Evolutionary conservation across 306 rosid genomes (phyloP).

Genomic region (Acacia melanoxylon): DNA sequence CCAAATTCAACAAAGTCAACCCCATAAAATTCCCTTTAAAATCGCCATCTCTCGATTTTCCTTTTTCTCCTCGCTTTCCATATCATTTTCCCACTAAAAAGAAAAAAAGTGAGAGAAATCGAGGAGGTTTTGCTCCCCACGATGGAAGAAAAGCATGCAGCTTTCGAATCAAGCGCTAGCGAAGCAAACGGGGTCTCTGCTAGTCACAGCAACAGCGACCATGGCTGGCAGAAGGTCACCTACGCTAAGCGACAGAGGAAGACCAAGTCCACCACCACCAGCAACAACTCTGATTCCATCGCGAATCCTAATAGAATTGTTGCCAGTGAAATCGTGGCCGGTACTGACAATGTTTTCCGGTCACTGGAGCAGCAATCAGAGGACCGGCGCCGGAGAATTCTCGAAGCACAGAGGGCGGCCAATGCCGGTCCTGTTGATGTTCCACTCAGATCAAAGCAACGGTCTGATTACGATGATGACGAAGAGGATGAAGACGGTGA

Average conservation of each 20-base stretch:
- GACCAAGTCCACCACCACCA: neutral
- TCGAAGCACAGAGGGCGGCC: neutral
- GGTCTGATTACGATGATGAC: slow-evolving; percentile 33
- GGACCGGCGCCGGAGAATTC: neutral
- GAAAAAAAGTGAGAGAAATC: neutral
- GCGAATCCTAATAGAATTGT: neutral
- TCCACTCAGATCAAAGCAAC: slow-evolving; percentile 64
- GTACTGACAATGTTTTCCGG: neutral
- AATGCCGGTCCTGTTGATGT: slow-evolving; percentile 32
- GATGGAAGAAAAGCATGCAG: neutral
- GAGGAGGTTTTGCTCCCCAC: neutral
- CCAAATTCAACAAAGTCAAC: neutral
- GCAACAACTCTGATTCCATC: neutral
- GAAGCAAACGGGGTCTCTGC: neutral
- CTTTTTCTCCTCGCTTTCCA: neutral
- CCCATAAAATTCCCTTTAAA: neutral
- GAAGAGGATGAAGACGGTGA: slow-evolving; percentile 62
- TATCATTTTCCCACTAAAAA: neutral
- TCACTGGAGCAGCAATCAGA: neutral
- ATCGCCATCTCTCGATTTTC: too few species aligned
- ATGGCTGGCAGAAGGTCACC: neutral
- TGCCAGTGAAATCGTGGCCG: neutral
- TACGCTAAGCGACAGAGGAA: neutral
- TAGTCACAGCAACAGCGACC: neutral
- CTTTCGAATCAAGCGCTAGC: neutral